Evolutionary conservation across 2,329 filamentous ascomycete genomes (phyloP).

Genomic region (Chaetomiaceae sp.): DNA sequence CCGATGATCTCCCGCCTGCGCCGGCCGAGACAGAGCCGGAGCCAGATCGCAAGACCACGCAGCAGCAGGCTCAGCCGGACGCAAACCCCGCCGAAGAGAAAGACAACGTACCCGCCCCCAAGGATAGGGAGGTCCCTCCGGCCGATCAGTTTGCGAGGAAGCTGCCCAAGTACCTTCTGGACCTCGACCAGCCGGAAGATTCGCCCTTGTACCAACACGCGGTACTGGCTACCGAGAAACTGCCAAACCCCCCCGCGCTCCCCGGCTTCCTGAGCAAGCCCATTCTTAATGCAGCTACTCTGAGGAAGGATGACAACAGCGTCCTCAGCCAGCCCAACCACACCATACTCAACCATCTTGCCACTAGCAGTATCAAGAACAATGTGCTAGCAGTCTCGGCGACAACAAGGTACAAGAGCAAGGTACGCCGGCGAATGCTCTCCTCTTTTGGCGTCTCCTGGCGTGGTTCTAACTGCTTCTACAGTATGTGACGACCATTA

Average conservation of each 20-base stretch:
- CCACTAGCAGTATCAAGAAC: slow-evolving; percentile 97
- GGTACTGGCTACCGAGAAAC: slow-evolving; percentile 66
- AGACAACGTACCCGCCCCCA: slow-evolving; percentile 41
- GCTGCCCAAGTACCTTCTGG: slow-evolving; percentile 79
- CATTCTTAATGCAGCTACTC: slow-evolving; percentile 83
- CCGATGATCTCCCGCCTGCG: slow-evolving; percentile 57
- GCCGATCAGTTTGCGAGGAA: slow-evolving; percentile 62
- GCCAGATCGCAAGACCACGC: slow-evolving; percentile 29
- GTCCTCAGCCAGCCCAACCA: slow-evolving; percentile 96
- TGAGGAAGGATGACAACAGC: slow-evolving; percentile 97
- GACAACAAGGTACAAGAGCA: slow-evolving; percentile 95
- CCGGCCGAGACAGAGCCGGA: slow-evolving; percentile 28
- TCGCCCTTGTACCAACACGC: slow-evolving; percentile 69
- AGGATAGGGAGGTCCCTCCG: slow-evolving; percentile 52
- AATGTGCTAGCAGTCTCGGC: slow-evolving; percentile 92
- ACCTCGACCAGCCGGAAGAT: slow-evolving; percentile 82
- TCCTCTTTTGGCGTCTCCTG: background rate
- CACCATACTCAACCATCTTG: slow-evolving; percentile 91
- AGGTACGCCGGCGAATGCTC: no score
- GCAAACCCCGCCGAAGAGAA: slow-evolving; percentile 36
- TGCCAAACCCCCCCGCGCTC: slow-evolving; percentile 77
- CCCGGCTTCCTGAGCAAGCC: slow-evolving; percentile 91
- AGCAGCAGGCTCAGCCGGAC: slow-evolving; percentile 29
- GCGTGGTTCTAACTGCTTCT: slow-evolving; percentile 20
- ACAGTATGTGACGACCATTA: slow-evolving; percentile 93